Evolutionary conservation across 2,329 filamentous ascomycete genomes (phyloP).

Genomic region (Fusarium tjaetaba): DNA sequence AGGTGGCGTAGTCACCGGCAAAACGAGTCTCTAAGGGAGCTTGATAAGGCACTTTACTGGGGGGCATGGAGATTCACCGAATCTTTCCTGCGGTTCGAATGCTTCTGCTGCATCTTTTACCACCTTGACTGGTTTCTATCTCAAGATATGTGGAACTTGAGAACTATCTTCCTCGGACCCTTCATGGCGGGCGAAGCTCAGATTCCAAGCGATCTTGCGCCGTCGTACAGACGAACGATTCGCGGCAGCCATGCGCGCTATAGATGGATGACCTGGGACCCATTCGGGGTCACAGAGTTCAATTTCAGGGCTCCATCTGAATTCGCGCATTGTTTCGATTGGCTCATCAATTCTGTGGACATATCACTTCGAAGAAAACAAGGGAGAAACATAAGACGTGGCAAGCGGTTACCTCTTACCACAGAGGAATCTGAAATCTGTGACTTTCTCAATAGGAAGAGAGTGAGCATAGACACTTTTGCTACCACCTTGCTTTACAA

Average conservation of each 20-base stretch:
- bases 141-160: background rate
- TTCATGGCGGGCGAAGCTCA: background rate
- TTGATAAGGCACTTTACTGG: background rate
- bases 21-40: rapidly evolving
- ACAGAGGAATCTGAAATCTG: background rate
- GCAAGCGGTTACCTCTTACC: background rate
- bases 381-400: background rate
- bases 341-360: background rate
- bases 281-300: rapidly evolving
- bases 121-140: rapidly evolving
- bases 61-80: background rate
- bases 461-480: background rate
- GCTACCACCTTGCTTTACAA: background rate
- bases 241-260: rapidly evolving
- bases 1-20: background rate
- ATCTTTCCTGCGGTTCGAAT: background rate
- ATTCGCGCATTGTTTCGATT: rapidly evolving
- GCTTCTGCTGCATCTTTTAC: background rate
- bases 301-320: background rate
- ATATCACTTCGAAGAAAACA: rapidly evolving
- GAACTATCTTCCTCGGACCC: background rate
- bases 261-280: background rate
- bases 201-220: rapidly evolving
- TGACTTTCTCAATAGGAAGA: rapidly evolving
- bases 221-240: rapidly evolving